Base-by-base conservation (phyloP, 495 filamentous ascomycete genomes). In the Xylaria scruposa region DNA sequence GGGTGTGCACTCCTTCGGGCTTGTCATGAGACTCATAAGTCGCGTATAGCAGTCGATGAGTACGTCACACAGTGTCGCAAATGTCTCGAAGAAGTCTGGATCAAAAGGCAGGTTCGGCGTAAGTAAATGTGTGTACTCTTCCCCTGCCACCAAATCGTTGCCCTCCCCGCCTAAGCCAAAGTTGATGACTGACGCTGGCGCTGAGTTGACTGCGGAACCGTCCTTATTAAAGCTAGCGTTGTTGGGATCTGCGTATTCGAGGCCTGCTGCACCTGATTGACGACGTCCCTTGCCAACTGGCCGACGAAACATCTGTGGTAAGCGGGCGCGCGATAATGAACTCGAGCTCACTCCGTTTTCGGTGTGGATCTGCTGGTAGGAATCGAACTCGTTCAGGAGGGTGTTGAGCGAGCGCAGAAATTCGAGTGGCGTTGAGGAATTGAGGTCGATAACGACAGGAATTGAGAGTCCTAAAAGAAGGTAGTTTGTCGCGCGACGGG, bases 61-160 rank as follows among this genome's bases (percentile, higher is more conserved):
- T 3, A 97, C 93, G 80, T 99, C 97, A 82, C 96, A 98, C 31
- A 99, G 85, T 10, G 96, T 98, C n/a, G 94, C 92, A 81, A 98
- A 98, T 0, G 94, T 97, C 82, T 97, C 94, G 79, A 94, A 97
- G 77, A 97, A 99, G 81, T 99, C 96, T 12, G 95, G 95, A 62
- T 98, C 96, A 77, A 99, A 99, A 0, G 96, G 96, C 63, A 98
- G 83, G n/a, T 90, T 91, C 0, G 97, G 97, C 5, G 94, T 98
- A 1, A 96, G 84, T 7, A 99, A 89, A 80, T 95, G 91, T 0
- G 90, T 89, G 73, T 98, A 99, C 76, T 94, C 92, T 79, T 97
- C 95, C 19, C 92, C 88, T 0, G 87, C 86, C 3, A 89, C 68
- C 10, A 89, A 78, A 46, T 89, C 87, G 80, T 83, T 76, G 80